Percentiles rank a stretch among this genome's conserved stretches.
These are phyloP conservation scores for Lippia alba DNA, from an alignment of 305 asterid species.

Conservation along the genomic window DNA sequence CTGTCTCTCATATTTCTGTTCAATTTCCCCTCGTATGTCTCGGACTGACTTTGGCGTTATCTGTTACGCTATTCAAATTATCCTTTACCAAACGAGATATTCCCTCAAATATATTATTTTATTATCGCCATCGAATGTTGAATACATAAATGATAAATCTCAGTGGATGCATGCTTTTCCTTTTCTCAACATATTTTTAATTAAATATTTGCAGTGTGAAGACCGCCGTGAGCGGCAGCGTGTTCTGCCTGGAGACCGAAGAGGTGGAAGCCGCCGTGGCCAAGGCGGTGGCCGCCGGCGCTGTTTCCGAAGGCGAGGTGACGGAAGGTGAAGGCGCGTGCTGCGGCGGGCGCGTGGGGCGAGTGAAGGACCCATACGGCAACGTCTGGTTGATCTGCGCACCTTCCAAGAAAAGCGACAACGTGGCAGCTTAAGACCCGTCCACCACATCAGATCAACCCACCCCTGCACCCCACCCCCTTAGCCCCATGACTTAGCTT, in stretches of 20 bases:
- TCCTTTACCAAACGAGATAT: not conserved
- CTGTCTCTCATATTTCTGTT: not conserved
- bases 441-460: not conserved
- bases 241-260: conserved; percentile 69
- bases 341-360: conserved; percentile 68
- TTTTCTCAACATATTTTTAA: not conserved
- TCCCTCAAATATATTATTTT: too few relatives aligned
- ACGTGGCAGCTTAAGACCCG: conserved; percentile 48
- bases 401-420: conserved; percentile 49
- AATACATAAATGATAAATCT: too few relatives aligned
- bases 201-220: conserved; percentile 44
- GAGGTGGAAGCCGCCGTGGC: conserved; percentile 66
- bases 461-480: not conserved
- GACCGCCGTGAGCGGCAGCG: conserved; percentile 40
- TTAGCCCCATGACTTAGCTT: not conserved
- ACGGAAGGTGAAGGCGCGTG: conserved; percentile 51
- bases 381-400: conserved; percentile 68
- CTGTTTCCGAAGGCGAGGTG: conserved; percentile 47
- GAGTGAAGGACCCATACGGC: conserved; percentile 82
- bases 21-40: not conserved
- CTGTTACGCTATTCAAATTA: not conserved
- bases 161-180: not conserved
- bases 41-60: not conserved
- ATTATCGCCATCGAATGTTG: too few relatives aligned
- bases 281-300: conserved; percentile 74